Conservation (phyloP, 345 rosid species). For the Aegle marmelos region DNA sequence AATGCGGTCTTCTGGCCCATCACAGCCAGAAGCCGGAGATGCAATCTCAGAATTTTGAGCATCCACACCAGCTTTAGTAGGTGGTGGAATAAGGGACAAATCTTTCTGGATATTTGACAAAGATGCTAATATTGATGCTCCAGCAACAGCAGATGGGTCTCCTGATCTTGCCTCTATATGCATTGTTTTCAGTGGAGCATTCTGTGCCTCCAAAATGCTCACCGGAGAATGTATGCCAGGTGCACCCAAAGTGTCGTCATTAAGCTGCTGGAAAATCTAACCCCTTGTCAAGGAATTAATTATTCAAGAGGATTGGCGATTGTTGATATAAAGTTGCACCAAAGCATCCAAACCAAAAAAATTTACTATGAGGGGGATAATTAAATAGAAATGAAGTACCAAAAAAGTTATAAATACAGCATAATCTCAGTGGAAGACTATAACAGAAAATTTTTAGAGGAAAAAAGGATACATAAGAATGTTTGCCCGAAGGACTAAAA, state of each 20-base stretch:
- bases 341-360: constrained; percentile 3
- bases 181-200: constrained; percentile 62
- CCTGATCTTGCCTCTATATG: constrained; percentile 81
- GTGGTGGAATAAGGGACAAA: constrained; percentile 57
- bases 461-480: constrained; percentile 95
- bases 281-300: constrained; percentile 43
- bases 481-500: constrained; percentile 64
- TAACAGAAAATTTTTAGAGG: background rate
- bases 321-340: constrained; percentile 12
- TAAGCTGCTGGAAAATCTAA: constrained; percentile 88
- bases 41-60: constrained; percentile 56
- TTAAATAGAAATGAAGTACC: background rate
- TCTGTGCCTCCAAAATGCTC: constrained; percentile 73
- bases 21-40: constrained; percentile 48
- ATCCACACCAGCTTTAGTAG: constrained; percentile 48
- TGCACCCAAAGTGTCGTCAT: constrained; percentile 56
- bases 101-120: constrained; percentile 60
- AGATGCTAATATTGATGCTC: constrained; percentile 90
- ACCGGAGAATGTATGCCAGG: constrained; percentile 60
- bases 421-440: background rate
- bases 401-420: background rate
- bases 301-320: background rate
- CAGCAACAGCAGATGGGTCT: constrained; percentile 81
- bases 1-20: constrained; percentile 33
- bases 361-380: background rate